A percentile compares a stretch with the other conserved stretches of the same genome.
phyloP scores from a whole-genome alignment of 345 rosid species.

The Sapria himalayana region DNA sequence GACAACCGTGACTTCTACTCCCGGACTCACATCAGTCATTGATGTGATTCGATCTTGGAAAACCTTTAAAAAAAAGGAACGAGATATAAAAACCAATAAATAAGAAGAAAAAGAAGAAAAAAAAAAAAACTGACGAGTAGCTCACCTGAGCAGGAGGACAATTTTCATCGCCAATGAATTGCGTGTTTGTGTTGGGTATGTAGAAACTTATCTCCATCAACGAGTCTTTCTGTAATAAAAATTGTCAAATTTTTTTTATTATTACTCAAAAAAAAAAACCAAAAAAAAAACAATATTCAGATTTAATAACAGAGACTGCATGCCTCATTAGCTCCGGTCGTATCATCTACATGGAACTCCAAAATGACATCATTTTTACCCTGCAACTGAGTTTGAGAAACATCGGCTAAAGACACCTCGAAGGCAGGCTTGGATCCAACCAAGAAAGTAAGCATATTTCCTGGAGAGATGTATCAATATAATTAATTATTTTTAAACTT shows the following conservation, averaged over 20 bases:
- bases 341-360: constrained; percentile 97
- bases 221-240: constrained; percentile 55
- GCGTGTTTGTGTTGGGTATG: constrained; percentile 70
- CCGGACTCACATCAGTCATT: constrained; percentile 78
- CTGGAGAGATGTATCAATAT: constrained; percentile 16
- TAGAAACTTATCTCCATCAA: constrained; percentile 94
- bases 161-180: constrained; percentile 83
- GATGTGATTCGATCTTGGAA: constrained; percentile 49
- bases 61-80: constrained; percentile 23
- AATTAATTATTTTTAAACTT: too few species aligned
- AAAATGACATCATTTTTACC: constrained; percentile 81
- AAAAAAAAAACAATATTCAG: neutral
- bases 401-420: constrained; percentile 84
- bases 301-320: constrained; percentile 2
- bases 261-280: neutral
- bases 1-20: constrained; percentile 80
- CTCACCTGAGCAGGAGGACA: constrained; percentile 73
- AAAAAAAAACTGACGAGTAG: constrained; percentile 4
- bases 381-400: constrained; percentile 73
- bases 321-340: constrained; percentile 95
- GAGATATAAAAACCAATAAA: constrained; percentile 5
- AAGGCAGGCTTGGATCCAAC: constrained; percentile 84
- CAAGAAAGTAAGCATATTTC: constrained; percentile 62
- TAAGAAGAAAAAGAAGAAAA: neutral
- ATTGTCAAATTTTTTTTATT: too few species aligned